phyloP scores from a whole-genome alignment of 176 grass and related monocot genomes.

The Hordeum marinum region DNA sequence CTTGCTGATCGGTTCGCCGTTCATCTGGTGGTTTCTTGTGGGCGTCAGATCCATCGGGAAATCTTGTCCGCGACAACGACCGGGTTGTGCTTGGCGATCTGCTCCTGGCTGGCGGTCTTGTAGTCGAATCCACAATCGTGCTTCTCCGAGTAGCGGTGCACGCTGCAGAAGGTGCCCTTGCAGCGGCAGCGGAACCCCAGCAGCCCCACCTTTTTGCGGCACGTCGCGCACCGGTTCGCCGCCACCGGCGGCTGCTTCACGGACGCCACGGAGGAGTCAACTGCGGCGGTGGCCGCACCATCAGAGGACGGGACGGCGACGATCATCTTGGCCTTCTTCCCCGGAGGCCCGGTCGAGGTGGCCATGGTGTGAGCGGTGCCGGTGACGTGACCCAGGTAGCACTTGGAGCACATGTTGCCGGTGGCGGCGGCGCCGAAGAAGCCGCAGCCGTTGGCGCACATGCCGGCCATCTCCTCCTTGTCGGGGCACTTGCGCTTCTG shows the following conservation, averaged over 20 bases:
- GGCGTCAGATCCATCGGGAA: not conserved
- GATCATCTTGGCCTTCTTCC: not conserved
- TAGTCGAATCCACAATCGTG: not conserved
- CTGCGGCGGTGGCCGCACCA: not conserved
- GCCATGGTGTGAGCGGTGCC: not conserved
- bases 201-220: not conserved
- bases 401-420: conserved; percentile 56
- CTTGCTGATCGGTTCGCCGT: not conserved
- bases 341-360: not conserved
- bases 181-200: not conserved
- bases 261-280: not conserved
- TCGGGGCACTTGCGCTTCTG: conserved; percentile 24
- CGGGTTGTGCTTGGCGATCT: not conserved
- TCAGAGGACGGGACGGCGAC: not conserved
- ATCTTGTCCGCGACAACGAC: not conserved
- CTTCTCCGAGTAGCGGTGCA: not conserved
- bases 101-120: not conserved
- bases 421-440: conserved; percentile 51
- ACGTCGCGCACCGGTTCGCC: not conserved
- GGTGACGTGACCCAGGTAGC: conserved; percentile 17
- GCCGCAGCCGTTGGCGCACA: conserved; percentile 58
- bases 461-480: not conserved
- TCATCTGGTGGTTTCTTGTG: too few relatives aligned
- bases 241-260: not conserved
- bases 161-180: not conserved